Evolutionary conservation across 2,329 filamentous ascomycete genomes (phyloP).

Genomic region (Scedosporium aurantiacum): DNA sequence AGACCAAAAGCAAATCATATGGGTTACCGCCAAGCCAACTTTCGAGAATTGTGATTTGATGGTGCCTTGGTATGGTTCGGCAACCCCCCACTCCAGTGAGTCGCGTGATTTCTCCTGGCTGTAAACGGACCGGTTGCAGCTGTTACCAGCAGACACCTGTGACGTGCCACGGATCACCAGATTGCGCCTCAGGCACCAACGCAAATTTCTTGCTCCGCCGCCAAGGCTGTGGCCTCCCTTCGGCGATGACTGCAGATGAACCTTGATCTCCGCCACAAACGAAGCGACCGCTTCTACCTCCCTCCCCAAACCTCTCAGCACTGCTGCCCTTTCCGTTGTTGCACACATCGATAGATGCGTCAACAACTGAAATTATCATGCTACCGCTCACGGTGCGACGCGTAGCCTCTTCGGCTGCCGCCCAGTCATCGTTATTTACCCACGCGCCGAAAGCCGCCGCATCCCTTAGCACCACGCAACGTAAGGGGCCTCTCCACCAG

Average conservation of each 20-base stretch:
- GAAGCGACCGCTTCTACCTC: conserved; percentile 8
- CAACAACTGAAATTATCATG: conserved; percentile 24
- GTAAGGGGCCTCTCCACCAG: conserved; percentile 28
- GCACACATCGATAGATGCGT: conserved; percentile 1
- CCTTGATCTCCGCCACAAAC: conserved; percentile 10
- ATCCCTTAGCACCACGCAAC: conserved; percentile 16
- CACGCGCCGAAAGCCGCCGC: conserved; percentile 27
- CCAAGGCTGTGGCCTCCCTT: conserved; percentile 5
- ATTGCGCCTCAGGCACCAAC: conserved; percentile 10
- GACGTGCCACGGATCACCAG: neutral
- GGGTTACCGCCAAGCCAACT: neutral
- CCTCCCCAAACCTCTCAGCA: neutral
- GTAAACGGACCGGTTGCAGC: neutral
- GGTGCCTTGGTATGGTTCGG: neutral
- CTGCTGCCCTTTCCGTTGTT: conserved; percentile 3
- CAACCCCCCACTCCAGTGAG: neutral
- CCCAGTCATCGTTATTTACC: conserved; percentile 22
- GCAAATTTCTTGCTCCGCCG: conserved; percentile 7
- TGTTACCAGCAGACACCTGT: neutral
- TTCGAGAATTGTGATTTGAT: neutral
- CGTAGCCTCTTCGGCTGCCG: conserved; percentile 32
- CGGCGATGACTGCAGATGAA: conserved; percentile 6
- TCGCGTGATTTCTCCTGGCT: neutral
- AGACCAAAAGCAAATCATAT: neutral
- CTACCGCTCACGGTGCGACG: conserved; percentile 46